Conservation (phyloP, 78 protist species). For the Dictyostelium firmibasis region DNA sequence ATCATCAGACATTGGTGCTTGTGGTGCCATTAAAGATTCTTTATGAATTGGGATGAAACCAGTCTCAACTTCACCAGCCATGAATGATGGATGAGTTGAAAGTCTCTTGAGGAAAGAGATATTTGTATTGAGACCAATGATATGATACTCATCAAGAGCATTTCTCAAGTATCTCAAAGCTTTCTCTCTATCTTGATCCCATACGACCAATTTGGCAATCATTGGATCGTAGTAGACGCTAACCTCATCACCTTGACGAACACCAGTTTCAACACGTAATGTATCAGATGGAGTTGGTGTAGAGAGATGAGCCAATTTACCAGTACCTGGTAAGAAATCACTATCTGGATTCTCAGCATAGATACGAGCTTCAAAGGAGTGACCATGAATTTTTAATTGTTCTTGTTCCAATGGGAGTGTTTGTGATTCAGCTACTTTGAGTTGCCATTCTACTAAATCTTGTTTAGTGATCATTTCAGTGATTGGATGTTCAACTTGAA, state of each 20-base stretch:
- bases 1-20: conserved; percentile 20
- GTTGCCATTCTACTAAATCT: conserved; percentile 94
- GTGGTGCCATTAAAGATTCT: conserved; percentile 55
- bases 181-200: conserved; percentile 79
- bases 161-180: conserved; percentile 57
- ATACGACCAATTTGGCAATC: conserved; percentile 94
- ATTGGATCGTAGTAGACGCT: conserved; percentile 94
- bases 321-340: conserved; percentile 92
- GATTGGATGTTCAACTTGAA: conserved; percentile 96
- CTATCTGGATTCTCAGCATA: conserved; percentile 94
- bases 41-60: conserved; percentile 82
- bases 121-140: conserved; percentile 88
- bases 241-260: conserved; percentile 93
- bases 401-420: conserved; percentile 81
- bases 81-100: conserved; percentile 75
- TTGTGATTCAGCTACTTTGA: conserved; percentile 76
- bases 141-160: conserved; percentile 80
- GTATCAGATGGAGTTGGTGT: conserved; percentile 68
- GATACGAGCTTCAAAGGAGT: conserved; percentile 93
- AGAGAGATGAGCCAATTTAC: conserved; percentile 81
- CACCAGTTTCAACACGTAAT: conserved; percentile 87
- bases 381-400: conserved; percentile 81
- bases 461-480: conserved; percentile 91
- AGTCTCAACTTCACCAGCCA: conserved; percentile 80
- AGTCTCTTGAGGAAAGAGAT: conserved; percentile 80